A percentile compares a stretch with the other conserved stretches of the same genome.
phyloP scores from a whole-genome alignment of 164 flowering plant species.

The Kingdonia uniflora region DNA sequence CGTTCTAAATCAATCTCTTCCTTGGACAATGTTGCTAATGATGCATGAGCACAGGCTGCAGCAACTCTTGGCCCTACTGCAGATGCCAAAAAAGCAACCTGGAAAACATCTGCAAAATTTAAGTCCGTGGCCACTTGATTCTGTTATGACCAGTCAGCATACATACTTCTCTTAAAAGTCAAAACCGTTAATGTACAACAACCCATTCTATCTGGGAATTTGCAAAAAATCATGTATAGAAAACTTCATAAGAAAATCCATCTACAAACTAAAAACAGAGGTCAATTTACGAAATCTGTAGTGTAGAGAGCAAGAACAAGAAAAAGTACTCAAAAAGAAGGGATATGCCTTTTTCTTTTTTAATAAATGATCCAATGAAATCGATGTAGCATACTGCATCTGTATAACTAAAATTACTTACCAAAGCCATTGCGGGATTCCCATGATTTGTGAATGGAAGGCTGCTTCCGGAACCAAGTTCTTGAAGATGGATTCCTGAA shows the following conservation, averaged over 20 bases:
- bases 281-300: neutral
- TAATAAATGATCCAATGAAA: no score
- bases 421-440: conserved; percentile 94
- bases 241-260: neutral
- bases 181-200: no score
- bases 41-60: conserved; percentile 97
- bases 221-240: neutral
- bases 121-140: no score
- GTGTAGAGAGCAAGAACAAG: neutral
- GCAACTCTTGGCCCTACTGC: conserved; percentile 97
- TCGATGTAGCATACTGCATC: neutral
- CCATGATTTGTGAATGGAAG: conserved; percentile 80
- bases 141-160: no score
- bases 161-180: no score
- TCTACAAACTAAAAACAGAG: neutral
- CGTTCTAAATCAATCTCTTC: conserved; percentile 32
- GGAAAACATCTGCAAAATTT: no score
- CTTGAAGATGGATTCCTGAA: conserved; percentile 33
- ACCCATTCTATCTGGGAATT: no score
- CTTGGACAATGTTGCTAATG: conserved; percentile 62
- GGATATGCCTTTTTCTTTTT: neutral
- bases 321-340: neutral
- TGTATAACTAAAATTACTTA: conserved; percentile 20
- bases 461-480: conserved; percentile 31
- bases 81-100: conserved; percentile 95